Percentiles rank a stretch among this genome's conserved stretches.
Evolutionary conservation across 495 filamentous ascomycete genomes (phyloP).

Genomic region (Xanthoparmelia taractica): DNA sequence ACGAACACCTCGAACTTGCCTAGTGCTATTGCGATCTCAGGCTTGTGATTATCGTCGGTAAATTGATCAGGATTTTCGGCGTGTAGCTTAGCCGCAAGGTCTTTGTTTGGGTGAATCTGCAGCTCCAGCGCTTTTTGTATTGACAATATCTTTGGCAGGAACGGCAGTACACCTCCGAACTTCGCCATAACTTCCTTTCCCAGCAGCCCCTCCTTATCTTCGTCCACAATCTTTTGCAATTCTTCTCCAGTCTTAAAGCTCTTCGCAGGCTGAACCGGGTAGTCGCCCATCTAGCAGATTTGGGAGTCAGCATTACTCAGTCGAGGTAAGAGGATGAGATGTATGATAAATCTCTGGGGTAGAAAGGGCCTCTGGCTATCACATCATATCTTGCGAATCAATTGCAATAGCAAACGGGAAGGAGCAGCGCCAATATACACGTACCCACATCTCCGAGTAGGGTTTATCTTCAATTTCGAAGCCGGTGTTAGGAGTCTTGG

Average conservation of each 20-base stretch:
- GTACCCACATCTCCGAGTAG: slow-evolving; percentile 64
- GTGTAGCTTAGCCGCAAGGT: slow-evolving; percentile 56
- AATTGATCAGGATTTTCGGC: slow-evolving; percentile 55
- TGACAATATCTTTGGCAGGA: slow-evolving; percentile 71
- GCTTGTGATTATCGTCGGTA: slow-evolving; percentile 71
- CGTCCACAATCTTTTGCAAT: slow-evolving; percentile 57
- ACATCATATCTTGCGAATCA: too few relatives aligned
- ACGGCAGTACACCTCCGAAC: slow-evolving; percentile 61
- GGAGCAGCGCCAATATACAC: too few relatives aligned
- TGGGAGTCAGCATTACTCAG: too few relatives aligned
- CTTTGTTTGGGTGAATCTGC: slow-evolving; percentile 71
- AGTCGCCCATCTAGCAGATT: slow-evolving; percentile 79
- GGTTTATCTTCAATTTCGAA: slow-evolving; percentile 36
- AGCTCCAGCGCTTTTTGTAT: slow-evolving; percentile 72
- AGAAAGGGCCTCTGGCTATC: too few relatives aligned
- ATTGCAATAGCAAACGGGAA: too few relatives aligned
- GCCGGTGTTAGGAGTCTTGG: slow-evolving; percentile 36
- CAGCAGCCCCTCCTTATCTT: slow-evolving; percentile 54
- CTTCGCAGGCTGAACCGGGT: slow-evolving; percentile 61
- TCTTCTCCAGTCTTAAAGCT: slow-evolving; percentile 54
- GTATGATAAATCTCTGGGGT: too few relatives aligned
- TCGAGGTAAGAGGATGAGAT: too few relatives aligned
- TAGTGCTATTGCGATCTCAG: slow-evolving; percentile 71
- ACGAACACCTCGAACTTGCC: slow-evolving; percentile 73
- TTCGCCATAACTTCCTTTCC: slow-evolving; percentile 55